phyloP scores from a whole-genome alignment of 495 filamentous ascomycete species.

The Collariella sp. region DNA sequence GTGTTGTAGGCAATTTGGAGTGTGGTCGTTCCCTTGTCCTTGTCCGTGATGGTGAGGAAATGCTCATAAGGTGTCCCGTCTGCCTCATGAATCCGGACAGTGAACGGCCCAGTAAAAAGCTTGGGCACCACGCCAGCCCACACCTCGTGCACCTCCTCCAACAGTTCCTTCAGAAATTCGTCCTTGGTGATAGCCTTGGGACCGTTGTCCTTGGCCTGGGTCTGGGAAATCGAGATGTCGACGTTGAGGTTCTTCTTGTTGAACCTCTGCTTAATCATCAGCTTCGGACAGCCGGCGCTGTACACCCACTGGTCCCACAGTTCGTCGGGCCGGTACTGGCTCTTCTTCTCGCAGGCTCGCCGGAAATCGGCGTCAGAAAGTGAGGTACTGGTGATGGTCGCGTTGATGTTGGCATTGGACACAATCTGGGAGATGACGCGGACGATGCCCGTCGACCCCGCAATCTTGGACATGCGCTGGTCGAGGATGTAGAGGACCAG shows the following conservation, averaged over 20 bases:
- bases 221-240: slow-evolving; percentile 82
- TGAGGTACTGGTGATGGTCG: slow-evolving; percentile 60
- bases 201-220: slow-evolving; percentile 43
- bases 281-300: slow-evolving; percentile 76
- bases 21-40: slow-evolving; percentile 48
- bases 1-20: slow-evolving; percentile 98
- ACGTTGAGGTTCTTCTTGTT: slow-evolving; percentile 97
- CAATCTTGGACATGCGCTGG: slow-evolving; percentile 75
- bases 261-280: slow-evolving; percentile 77
- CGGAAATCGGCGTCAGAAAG: slow-evolving; percentile 69
- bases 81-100: slow-evolving; percentile 94
- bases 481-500: slow-evolving; percentile 91
- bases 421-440: slow-evolving; percentile 79
- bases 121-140: slow-evolving; percentile 62
- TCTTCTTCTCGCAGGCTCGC: slow-evolving; percentile 73
- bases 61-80: slow-evolving; percentile 98
- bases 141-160: slow-evolving; percentile 64
- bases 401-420: slow-evolving; percentile 70
- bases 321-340: slow-evolving; percentile 70
- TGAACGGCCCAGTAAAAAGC: slow-evolving; percentile 91
- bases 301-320: slow-evolving; percentile 94
- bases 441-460: slow-evolving; percentile 70
- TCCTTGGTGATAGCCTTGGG: slow-evolving; percentile 47
- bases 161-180: slow-evolving; percentile 72
- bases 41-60: slow-evolving; percentile 88